phyloP scores from a whole-genome alignment of 768 basidiomycete species.

The Royoungia palumana region DNA sequence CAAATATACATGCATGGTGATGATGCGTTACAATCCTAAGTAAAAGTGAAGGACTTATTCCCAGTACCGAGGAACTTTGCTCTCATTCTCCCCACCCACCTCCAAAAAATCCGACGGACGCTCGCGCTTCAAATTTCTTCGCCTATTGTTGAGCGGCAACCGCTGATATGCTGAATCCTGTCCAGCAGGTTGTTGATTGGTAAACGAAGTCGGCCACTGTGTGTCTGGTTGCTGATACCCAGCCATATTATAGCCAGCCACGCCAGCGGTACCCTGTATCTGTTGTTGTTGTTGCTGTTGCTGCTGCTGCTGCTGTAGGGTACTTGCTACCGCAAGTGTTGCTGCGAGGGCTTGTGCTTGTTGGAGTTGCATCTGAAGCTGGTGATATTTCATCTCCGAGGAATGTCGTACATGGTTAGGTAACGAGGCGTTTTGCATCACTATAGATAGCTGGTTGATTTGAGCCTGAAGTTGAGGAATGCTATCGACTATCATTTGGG shows the following conservation, averaged over 20 bases:
- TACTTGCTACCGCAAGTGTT: slow-evolving; percentile 56
- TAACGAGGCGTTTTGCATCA: slow-evolving; percentile 76
- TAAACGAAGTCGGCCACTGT: slow-evolving; percentile 48
- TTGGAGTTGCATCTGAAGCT: slow-evolving; percentile 73
- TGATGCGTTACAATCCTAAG: slow-evolving; percentile 5
- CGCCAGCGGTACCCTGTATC: slow-evolving; percentile 29
- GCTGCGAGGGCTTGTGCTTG: slow-evolving; percentile 74
- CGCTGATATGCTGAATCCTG: slow-evolving; percentile 88
- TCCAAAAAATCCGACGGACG: slow-evolving; percentile 83
- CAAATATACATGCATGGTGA: slow-evolving; percentile 14
- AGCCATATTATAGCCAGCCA: slow-evolving; percentile 42
- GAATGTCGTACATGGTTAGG: slow-evolving; percentile 71
- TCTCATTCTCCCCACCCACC: slow-evolving; percentile 58
- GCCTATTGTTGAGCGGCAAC: slow-evolving; percentile 75
- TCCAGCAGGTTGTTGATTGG: slow-evolving; percentile 61
- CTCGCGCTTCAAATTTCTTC: slow-evolving; percentile 75
- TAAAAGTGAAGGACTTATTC: slow-evolving; percentile 42
- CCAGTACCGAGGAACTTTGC: slow-evolving; percentile 73
- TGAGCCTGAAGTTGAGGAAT: slow-evolving; percentile 85
- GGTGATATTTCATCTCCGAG: slow-evolving; percentile 80
- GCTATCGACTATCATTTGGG: slow-evolving; percentile 66
- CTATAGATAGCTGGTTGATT: slow-evolving; percentile 71
- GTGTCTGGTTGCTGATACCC: slow-evolving; percentile 39
- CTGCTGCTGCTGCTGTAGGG: slow-evolving; percentile 52
- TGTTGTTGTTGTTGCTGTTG: slow-evolving; percentile 40